These are phyloP conservation scores for Pseudogymnoascus destructans DNA, from an alignment of 2,329 filamentous ascomycete species.

Conservation along the genomic window DNA sequence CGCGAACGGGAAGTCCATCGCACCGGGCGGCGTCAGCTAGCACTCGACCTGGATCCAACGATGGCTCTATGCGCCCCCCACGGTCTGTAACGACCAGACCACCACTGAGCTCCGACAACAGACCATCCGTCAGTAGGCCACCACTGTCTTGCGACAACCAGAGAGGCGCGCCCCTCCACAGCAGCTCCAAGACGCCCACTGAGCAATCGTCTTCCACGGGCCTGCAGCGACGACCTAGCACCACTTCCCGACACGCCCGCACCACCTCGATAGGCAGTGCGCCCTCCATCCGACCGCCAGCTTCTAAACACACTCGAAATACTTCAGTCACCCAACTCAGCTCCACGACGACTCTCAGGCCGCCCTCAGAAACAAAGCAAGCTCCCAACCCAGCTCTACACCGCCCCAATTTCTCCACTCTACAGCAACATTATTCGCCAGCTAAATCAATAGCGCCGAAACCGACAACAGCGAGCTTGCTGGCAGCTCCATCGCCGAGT, in stretches of 20 bases:
- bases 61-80: conserved; percentile 9
- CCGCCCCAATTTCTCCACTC: conserved; percentile 38
- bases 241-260: not conserved
- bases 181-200: not conserved
- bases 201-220: not conserved
- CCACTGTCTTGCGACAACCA: not conserved
- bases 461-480: conserved; percentile 42
- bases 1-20: not conserved
- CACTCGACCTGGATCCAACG: not conserved
- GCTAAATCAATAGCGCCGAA: conserved; percentile 48
- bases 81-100: not conserved
- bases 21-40: not conserved
- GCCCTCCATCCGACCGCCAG: conserved; percentile 18
- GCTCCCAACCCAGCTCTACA: conserved; percentile 14
- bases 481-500: conserved; percentile 47
- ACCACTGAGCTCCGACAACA: conserved; percentile 4
- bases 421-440: conserved; percentile 56
- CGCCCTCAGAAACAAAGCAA: conserved; percentile 11
- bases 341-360: conserved; percentile 15
- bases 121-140: not conserved
- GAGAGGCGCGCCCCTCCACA: not conserved
- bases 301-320: conserved; percentile 20
- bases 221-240: not conserved
- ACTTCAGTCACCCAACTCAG: conserved; percentile 20
- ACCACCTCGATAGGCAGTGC: conserved; percentile 7